A percentile compares a stretch with the other conserved stretches of the same genome.
Conservation (phyloP, 2,329 filamentous ascomycete species). For the Gaeumannomyces sp. region DNA sequence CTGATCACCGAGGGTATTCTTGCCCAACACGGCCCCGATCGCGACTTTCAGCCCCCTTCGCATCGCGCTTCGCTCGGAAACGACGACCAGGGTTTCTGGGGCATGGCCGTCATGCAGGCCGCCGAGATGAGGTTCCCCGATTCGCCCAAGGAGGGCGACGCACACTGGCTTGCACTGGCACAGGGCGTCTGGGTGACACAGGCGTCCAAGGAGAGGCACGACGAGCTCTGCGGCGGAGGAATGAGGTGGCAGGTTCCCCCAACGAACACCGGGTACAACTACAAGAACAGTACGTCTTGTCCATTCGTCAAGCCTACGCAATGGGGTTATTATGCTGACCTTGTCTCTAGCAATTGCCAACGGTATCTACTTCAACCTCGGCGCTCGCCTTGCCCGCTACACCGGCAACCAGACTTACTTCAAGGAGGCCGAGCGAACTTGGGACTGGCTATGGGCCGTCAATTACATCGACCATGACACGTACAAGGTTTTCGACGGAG, state of each 20-base stretch:
- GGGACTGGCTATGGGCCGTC: conserved; percentile 50
- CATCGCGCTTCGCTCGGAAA: conserved; percentile 54
- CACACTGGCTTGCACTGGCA: conserved; percentile 59
- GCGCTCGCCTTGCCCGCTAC: conserved; percentile 65
- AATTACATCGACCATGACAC: conserved; percentile 52
- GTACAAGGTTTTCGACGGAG: conserved; percentile 56
- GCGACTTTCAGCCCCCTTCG: conserved; percentile 54
- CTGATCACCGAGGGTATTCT: conserved; percentile 52
- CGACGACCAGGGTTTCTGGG: conserved; percentile 68
- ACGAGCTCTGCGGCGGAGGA: conserved; percentile 68
- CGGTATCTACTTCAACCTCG: conserved; percentile 56
- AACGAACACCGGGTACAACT: conserved; percentile 70
- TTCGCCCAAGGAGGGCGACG: conserved; percentile 40
- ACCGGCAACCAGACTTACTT: conserved; percentile 59
- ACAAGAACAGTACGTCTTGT: conserved; percentile 47
- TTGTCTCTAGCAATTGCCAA: conserved; percentile 41
- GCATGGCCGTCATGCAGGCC: conserved; percentile 59
- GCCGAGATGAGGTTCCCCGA: conserved; percentile 60
- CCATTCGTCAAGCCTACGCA: not conserved
- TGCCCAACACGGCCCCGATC: conserved; percentile 46
- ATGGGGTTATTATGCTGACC: not conserved
- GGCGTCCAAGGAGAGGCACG: conserved; percentile 54
- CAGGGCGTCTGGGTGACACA: conserved; percentile 64
- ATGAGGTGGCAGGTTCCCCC: conserved; percentile 72
- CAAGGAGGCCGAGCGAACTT: conserved; percentile 53